Evolutionary conservation across 345 rosid genomes (phyloP).

Genomic region (Passiflora organensis): DNA sequence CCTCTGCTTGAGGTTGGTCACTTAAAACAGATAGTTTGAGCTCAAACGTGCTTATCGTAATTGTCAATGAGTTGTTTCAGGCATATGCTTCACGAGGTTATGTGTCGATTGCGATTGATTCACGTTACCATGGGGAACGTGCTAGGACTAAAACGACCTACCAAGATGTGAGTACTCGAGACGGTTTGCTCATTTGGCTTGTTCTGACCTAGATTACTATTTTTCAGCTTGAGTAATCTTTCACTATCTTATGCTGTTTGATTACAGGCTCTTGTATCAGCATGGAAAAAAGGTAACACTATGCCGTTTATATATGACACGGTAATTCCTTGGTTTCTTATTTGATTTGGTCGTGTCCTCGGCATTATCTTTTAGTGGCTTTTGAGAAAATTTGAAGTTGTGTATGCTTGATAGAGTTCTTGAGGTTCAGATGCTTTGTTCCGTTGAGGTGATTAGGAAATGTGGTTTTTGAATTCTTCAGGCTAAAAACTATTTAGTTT

Average conservation of each 20-base stretch:
- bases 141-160: constrained; percentile 59
- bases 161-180: constrained; percentile 40
- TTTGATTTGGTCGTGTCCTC: background rate
- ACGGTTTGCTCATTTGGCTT: background rate
- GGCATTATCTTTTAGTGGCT: background rate
- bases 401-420: background rate
- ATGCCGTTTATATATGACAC: constrained; percentile 94
- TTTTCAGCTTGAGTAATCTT: background rate
- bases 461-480: background rate
- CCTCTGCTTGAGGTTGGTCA: constrained; percentile 75
- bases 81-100: constrained; percentile 75
- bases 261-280: constrained; percentile 76
- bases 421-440: background rate
- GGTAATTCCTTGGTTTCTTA: constrained; percentile 25
- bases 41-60: background rate
- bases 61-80: background rate
- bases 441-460: constrained; percentile 9
- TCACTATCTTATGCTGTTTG: constrained; percentile 2
- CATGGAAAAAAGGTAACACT: constrained; percentile 77
- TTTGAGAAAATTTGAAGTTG: background rate
- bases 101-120: constrained; percentile 71
- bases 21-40: background rate
- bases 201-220: background rate
- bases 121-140: constrained; percentile 92
- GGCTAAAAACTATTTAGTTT: background rate